These are phyloP conservation scores for Scutellaria galericulata DNA, from an alignment of 257 asterid genomes.

Conservation along the genomic window DNA sequence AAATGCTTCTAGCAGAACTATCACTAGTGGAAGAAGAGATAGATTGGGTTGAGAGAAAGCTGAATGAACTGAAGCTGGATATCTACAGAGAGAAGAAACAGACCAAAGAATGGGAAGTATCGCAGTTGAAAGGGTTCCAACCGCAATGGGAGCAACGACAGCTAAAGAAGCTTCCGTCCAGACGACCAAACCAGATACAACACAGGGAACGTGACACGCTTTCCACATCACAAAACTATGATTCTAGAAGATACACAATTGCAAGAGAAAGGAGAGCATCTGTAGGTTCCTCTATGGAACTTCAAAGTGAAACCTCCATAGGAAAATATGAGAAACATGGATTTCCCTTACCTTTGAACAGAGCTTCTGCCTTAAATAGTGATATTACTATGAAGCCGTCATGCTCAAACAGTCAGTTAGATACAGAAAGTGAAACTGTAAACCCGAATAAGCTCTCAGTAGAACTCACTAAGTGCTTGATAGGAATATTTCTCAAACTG, in stretches of 20 bases:
- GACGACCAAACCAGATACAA: slow-evolving; percentile 46
- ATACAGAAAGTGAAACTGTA: slow-evolving; percentile 44
- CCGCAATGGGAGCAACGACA: slow-evolving; percentile 45
- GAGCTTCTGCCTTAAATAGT: slow-evolving; percentile 21
- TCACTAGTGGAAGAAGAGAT: slow-evolving; percentile 75
- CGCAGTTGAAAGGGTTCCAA: slow-evolving; percentile 47
- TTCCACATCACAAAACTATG: slow-evolving; percentile 53
- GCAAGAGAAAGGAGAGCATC: slow-evolving; percentile 68
- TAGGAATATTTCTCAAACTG: slow-evolving; percentile 64
- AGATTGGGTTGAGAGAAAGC: slow-evolving; percentile 66
- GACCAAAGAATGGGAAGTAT: slow-evolving; percentile 51
- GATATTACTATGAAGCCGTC: slow-evolving; percentile 21
- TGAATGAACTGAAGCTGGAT: slow-evolving; percentile 56
- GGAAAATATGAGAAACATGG: slow-evolving; percentile 42
- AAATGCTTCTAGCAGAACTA: slow-evolving; percentile 73
- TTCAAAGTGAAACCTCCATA: slow-evolving; percentile 41
- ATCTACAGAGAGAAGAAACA: slow-evolving; percentile 58
- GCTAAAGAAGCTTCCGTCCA: slow-evolving; percentile 48
- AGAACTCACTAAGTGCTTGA: slow-evolving; percentile 75
- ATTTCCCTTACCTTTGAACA: slow-evolving; percentile 2
- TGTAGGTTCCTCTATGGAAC: slow-evolving; percentile 57
- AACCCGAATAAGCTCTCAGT: slow-evolving; percentile 77
- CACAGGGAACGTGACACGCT: slow-evolving; percentile 37
- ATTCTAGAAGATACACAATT: slow-evolving; percentile 42
- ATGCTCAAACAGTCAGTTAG: slow-evolving; percentile 40